Conservation (phyloP, 148 eudicot species). For the Simmondsia chinensis region DNA sequence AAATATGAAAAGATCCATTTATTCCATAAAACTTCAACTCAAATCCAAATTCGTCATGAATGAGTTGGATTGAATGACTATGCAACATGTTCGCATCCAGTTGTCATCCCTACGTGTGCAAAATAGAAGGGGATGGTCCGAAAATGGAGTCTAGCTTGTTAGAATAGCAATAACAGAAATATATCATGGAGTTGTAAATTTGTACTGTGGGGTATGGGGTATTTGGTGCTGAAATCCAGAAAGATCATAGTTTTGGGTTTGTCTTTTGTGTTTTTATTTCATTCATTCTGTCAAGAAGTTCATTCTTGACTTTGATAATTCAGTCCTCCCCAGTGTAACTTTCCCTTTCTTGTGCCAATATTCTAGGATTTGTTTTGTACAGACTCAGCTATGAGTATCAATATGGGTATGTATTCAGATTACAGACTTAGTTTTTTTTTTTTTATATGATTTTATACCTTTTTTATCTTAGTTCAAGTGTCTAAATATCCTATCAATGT, state of each 20-base stretch:
- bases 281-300: slow-evolving; percentile 8
- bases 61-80: no score
- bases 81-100: no score
- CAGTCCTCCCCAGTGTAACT: no score
- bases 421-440: no score
- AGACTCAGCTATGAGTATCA: neutral
- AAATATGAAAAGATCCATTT: no score
- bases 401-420: no score
- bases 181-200: slow-evolving; percentile 17
- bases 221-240: slow-evolving; percentile 5
- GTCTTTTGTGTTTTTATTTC: slow-evolving; percentile 1
- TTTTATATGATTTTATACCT: no score
- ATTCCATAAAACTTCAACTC: no score
- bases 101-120: no score
- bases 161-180: slow-evolving; percentile 14
- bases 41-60: no score
- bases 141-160: slow-evolving; percentile 12
- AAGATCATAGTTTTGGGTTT: neutral
- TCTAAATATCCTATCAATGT: no score
- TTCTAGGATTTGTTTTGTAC: neutral
- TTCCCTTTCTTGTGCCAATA: neutral
- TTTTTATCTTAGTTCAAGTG: no score
- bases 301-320: neutral
- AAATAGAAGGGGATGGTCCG: slow-evolving; percentile 12
- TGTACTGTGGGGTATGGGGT: slow-evolving; percentile 7